Percentiles rank a stretch among this genome's conserved stretches.
These are phyloP conservation scores for Puccinia hordei DNA, from an alignment of 1,284 basidiomycete species.

Conservation along the genomic window DNA sequence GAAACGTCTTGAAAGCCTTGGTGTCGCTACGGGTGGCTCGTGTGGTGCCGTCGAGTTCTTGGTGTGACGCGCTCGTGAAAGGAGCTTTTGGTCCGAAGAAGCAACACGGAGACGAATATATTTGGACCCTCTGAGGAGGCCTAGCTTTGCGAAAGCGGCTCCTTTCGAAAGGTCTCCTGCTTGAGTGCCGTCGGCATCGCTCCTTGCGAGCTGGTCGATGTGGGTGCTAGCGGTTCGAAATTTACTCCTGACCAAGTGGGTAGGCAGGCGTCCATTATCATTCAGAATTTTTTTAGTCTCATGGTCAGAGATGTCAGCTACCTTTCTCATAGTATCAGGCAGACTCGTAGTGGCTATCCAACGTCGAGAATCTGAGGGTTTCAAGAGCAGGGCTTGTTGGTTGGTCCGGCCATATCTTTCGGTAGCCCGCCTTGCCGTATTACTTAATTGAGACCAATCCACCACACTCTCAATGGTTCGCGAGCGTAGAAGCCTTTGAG, in stretches of 20 bases:
- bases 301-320: conserved; percentile 14
- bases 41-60: conserved; percentile 10
- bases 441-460: conserved; percentile 34
- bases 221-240: conserved; percentile 3
- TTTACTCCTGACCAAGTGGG: background rate
- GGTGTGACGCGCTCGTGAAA: background rate
- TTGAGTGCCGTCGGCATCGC: background rate
- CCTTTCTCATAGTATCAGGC: conserved; percentile 20
- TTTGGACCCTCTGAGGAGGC: conserved; percentile 21
- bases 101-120: conserved; percentile 32
- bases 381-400: background rate
- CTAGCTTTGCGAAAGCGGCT: conserved; percentile 43
- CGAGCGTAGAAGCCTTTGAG: background rate
- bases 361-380: background rate
- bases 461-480: conserved; percentile 17
- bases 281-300: background rate
- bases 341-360: conserved; percentile 39
- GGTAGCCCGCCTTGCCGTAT: conserved; percentile 13
- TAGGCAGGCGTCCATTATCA: background rate
- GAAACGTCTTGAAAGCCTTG: background rate
- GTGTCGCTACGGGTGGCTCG: background rate
- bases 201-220: background rate
- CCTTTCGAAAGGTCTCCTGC: conserved; percentile 34
- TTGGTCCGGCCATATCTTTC: conserved; percentile 16
- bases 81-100: background rate